These are phyloP conservation scores for Cymbopogon citratus DNA, from an alignment of 176 grass and related monocot species.

Conservation along the genomic window DNA sequence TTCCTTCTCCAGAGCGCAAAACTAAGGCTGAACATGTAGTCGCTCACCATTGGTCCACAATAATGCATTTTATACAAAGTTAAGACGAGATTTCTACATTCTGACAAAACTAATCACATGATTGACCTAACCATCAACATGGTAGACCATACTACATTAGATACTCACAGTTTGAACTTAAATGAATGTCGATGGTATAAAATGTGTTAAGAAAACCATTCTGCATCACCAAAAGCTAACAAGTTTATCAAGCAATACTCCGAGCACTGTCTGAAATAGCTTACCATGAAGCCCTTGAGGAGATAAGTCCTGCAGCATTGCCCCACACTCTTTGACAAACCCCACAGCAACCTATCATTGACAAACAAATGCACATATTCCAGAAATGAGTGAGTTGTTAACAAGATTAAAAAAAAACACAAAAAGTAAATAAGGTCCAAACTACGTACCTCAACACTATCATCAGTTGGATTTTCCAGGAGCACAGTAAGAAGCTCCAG, in stretches of 20 bases:
- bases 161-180: background rate
- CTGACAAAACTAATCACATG: background rate
- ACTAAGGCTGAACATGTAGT: background rate
- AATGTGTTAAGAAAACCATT: background rate
- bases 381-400: slow-evolving; percentile 3
- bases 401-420: background rate
- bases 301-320: slow-evolving; percentile 77
- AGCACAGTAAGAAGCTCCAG: slow-evolving; percentile 88
- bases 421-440: slow-evolving; percentile 9
- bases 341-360: slow-evolving; percentile 71
- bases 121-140: background rate
- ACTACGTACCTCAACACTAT: slow-evolving; percentile 73
- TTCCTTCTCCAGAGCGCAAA: background rate
- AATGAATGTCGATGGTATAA: background rate
- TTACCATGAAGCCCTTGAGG: slow-evolving; percentile 88
- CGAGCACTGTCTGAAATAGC: slow-evolving; percentile 10
- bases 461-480: slow-evolving; percentile 93
- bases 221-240: background rate
- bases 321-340: slow-evolving; percentile 90
- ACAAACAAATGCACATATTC: slow-evolving; percentile 8
- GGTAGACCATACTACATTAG: background rate
- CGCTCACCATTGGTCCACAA: background rate
- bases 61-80: background rate
- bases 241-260: background rate
- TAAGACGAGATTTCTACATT: background rate